Evolutionary conservation across 768 basidiomycete genomes (phyloP).

Genomic region (Paxillus involutus): DNA sequence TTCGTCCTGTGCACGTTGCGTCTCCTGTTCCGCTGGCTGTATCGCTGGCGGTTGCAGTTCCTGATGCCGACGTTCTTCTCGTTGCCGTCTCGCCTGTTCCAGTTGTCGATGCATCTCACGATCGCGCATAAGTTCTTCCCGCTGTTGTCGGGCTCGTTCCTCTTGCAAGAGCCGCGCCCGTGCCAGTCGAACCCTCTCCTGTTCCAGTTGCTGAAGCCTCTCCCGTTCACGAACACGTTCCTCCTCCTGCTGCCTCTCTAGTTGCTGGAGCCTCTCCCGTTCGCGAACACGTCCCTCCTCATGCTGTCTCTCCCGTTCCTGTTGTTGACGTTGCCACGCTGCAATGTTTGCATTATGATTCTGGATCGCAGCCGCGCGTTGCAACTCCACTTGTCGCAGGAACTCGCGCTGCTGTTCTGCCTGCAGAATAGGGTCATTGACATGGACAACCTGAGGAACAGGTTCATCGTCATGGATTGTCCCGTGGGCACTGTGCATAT

Average conservation of each 20-base stretch:
- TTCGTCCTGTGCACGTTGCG: background rate
- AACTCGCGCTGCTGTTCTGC: too few relatives aligned
- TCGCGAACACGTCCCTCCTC: background rate
- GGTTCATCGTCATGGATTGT: too few relatives aligned
- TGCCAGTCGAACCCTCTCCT: too few relatives aligned
- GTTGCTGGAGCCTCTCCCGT: background rate
- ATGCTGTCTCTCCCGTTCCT: background rate
- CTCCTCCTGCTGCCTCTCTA: too few relatives aligned
- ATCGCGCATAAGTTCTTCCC: background rate
- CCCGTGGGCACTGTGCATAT: too few relatives aligned
- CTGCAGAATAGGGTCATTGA: too few relatives aligned
- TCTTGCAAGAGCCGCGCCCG: background rate
- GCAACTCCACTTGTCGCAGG: conserved; percentile 12
- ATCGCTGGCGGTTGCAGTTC: background rate
- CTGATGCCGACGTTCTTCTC: background rate
- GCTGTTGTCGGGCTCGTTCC: background rate
- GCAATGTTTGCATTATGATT: background rate
- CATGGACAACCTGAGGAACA: too few relatives aligned
- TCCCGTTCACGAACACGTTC: too few relatives aligned
- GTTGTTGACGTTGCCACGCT: background rate
- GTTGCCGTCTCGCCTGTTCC: background rate
- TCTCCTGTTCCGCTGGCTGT: too few relatives aligned
- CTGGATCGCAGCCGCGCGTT: background rate
- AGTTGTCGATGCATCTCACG: background rate
- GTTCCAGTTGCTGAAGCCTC: too few relatives aligned